Evolutionary conservation across 2,329 filamentous ascomycete species (phyloP).

Genomic region (Ascochyta clinopodiicola): DNA sequence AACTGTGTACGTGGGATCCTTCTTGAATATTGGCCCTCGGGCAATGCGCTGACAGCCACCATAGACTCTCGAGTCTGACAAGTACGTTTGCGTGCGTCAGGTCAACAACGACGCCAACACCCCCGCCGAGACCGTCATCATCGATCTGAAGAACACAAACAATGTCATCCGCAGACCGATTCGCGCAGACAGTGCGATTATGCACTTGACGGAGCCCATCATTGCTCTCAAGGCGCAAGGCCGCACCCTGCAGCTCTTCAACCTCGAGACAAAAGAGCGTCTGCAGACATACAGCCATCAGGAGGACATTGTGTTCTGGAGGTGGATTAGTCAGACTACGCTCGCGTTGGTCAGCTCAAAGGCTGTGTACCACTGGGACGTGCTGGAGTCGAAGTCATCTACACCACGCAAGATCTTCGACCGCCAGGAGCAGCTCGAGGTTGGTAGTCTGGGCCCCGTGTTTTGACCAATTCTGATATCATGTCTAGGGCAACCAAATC

Average conservation of each 20-base stretch:
- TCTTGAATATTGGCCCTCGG: neutral
- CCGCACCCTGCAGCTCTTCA: slow-evolving; percentile 96
- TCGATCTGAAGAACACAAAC: slow-evolving; percentile 97
- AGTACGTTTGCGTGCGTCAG: slow-evolving; percentile 95
- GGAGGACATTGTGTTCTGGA: slow-evolving; percentile 98
- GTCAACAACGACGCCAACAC: slow-evolving; percentile 79
- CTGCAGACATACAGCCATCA: slow-evolving; percentile 96
- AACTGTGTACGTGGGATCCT: slow-evolving; percentile 70
- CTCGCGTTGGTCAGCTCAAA: slow-evolving; percentile 90
- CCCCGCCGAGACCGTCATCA: slow-evolving; percentile 92
- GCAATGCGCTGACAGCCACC: slow-evolving; percentile 26
- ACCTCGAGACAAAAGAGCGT: slow-evolving; percentile 90
- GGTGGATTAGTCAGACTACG: slow-evolving; percentile 92
- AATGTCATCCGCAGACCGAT: slow-evolving; percentile 93
- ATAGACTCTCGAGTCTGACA: slow-evolving; percentile 96
- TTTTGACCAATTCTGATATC: slow-evolving; percentile 11
- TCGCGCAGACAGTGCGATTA: slow-evolving; percentile 99
- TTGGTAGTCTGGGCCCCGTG: slow-evolving; percentile 53
- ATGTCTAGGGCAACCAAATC: slow-evolving; percentile 84
- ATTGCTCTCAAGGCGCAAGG: slow-evolving; percentile 96
- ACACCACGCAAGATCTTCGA: slow-evolving; percentile 89
- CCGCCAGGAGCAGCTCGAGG: slow-evolving; percentile 85
- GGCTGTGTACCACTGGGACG: slow-evolving; percentile 96
- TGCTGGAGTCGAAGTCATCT: slow-evolving; percentile 82
- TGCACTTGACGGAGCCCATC: slow-evolving; percentile 97